Percentiles rank a stretch among this genome's conserved stretches.
Evolutionary conservation across 257 asterid genomes (phyloP).

Genomic region (Lycium ferocissimum): DNA sequence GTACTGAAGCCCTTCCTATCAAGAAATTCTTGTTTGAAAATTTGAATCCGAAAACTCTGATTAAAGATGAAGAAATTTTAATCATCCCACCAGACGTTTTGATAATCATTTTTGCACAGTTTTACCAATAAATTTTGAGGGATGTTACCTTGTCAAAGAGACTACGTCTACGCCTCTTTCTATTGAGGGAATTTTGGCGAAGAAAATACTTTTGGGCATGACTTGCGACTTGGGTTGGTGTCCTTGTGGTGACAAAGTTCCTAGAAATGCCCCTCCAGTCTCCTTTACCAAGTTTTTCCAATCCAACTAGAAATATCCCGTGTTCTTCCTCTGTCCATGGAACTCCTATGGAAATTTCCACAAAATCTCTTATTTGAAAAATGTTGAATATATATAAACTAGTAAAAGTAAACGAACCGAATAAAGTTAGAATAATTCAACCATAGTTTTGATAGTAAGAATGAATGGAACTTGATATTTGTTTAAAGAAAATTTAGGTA

Average conservation of each 20-base stretch:
- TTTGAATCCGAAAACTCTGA: neutral
- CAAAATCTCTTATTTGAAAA: neutral
- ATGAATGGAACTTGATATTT: neutral
- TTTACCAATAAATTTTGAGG: neutral
- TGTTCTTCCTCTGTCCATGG: conserved; percentile 51
- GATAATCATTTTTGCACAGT: neutral
- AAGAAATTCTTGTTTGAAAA: too few relatives aligned
- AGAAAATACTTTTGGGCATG: conserved; percentile 53
- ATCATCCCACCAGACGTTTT: too few relatives aligned
- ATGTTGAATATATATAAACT: neutral
- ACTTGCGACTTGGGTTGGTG: conserved; percentile 50
- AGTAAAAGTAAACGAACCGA: neutral
- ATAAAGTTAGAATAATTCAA: neutral
- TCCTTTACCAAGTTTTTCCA: conserved; percentile 47
- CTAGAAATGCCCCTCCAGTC: conserved; percentile 50
- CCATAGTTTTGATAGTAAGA: neutral
- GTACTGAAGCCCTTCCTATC: neutral
- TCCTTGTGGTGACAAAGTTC: conserved; percentile 45
- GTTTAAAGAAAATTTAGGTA: neutral
- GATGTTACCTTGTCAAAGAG: conserved; percentile 41
- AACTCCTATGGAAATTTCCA: conserved; percentile 28
- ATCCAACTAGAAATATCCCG: conserved; percentile 38
- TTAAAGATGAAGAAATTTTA: neutral
- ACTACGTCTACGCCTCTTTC: conserved; percentile 36
- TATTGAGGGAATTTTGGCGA: conserved; percentile 14